Evolutionary conservation across 495 filamentous ascomycete genomes (phyloP).

Genomic region (Penicillium tannophilum): DNA sequence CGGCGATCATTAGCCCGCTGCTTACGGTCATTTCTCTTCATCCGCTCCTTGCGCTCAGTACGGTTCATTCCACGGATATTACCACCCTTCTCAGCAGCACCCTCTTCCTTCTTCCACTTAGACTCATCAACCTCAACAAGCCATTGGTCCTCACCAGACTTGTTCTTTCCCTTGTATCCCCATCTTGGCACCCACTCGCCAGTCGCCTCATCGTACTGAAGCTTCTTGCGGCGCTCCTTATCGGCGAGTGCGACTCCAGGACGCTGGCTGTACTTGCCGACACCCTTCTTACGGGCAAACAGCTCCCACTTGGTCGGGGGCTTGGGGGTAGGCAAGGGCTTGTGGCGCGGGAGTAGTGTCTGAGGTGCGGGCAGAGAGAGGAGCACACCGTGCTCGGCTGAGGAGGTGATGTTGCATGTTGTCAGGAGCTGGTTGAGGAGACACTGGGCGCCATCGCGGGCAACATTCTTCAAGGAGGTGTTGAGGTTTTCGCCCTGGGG

Average conservation of each 20-base stretch:
- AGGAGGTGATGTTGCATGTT: conserved; percentile 72
- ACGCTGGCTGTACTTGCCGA: conserved; percentile 56
- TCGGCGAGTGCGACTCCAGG: conserved; percentile 45
- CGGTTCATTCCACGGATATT: conserved; percentile 63
- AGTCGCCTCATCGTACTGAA: conserved; percentile 79
- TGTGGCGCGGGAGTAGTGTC: conserved; percentile 80
- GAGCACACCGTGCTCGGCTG: conserved; percentile 64
- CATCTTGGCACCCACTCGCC: conserved; percentile 90
- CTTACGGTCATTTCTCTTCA: conserved; percentile 71
- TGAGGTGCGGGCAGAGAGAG: conserved; percentile 70
- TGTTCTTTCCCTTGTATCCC: conserved; percentile 93
- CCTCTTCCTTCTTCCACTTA: conserved; percentile 64
- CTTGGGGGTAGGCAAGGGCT: conserved; percentile 80
- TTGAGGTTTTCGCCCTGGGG: conserved; percentile 40
- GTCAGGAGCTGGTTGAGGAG: conserved; percentile 89
- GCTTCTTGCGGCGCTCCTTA: conserved; percentile 73
- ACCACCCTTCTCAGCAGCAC: conserved; percentile 59
- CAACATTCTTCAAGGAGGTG: conserved; percentile 61
- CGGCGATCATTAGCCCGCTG: conserved; percentile 67
- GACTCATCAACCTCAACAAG: conserved; percentile 88
- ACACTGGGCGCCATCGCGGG: conserved; percentile 83
- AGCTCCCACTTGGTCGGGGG: conserved; percentile 88
- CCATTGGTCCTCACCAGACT: conserved; percentile 76
- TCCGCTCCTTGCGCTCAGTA: conserved; percentile 61
- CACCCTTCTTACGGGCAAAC: conserved; percentile 95